These are phyloP conservation scores for Russula brevipes DNA, from an alignment of 768 basidiomycete species.

Conservation along the genomic window DNA sequence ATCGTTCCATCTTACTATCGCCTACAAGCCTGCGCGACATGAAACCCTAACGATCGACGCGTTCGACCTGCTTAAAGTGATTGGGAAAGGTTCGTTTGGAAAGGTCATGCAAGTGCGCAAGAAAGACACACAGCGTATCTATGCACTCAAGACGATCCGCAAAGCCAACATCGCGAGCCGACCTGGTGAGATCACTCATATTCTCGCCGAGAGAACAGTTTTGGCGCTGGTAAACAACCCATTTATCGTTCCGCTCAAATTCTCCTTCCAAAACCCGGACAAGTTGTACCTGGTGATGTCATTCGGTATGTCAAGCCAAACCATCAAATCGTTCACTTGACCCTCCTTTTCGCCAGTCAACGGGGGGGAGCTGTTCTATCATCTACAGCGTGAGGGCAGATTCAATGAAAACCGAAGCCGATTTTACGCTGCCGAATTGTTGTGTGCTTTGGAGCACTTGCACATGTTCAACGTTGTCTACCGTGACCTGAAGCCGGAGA, in stretches of 20 bases:
- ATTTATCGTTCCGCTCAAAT: conserved; percentile 98
- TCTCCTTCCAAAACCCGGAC: conserved; percentile 97
- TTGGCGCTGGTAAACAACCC: conserved; percentile 96
- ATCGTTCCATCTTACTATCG: conserved; percentile 92
- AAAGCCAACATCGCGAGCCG: conserved; percentile 97
- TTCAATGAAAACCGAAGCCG: conserved; percentile 91
- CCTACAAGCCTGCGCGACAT: conserved; percentile 83
- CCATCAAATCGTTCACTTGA: not conserved
- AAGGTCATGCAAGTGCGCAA: conserved; percentile 99
- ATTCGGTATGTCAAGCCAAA: conserved; percentile 54
- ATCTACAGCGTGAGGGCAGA: conserved; percentile 92
- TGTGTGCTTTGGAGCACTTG: conserved; percentile 91
- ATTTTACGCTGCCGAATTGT: conserved; percentile 96
- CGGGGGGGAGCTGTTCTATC: conserved; percentile 96
- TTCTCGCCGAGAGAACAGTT: conserved; percentile 94
- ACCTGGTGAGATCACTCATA: conserved; percentile 96
- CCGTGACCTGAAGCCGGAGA: conserved; percentile 97
- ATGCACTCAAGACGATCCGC: conserved; percentile 96
- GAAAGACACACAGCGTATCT: conserved; percentile 96
- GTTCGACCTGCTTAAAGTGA: conserved; percentile 95
- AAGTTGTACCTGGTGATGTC: conserved; percentile 98
- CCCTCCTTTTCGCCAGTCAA: conserved; percentile 54
- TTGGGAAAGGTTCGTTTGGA: conserved; percentile 96
- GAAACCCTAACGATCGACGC: conserved; percentile 90
- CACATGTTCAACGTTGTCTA: conserved; percentile 99